phyloP scores from a whole-genome alignment of 805 yeast genomes.

The Lipomyces sp. region DNA sequence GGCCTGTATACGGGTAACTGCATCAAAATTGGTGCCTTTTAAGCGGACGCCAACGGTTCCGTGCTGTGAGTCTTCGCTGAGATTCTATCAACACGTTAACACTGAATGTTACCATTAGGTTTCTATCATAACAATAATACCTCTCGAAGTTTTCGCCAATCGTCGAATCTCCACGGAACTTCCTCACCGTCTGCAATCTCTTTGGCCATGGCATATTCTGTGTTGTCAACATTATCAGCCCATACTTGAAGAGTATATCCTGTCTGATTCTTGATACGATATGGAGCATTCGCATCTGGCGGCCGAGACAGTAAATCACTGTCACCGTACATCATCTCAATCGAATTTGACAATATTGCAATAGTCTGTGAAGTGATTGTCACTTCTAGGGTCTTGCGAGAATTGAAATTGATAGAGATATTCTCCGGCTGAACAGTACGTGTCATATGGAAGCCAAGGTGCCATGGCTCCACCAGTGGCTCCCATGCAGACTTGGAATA shows the following conservation, averaged over 20 bases:
- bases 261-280: slow-evolving; percentile 77
- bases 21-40: slow-evolving; percentile 59
- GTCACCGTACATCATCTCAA: slow-evolving; percentile 38
- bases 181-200: slow-evolving; percentile 53
- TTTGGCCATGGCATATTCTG: slow-evolving; percentile 40
- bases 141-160: slow-evolving; percentile 88
- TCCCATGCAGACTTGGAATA: slow-evolving; percentile 94
- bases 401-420: slow-evolving; percentile 67
- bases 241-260: slow-evolving; percentile 82
- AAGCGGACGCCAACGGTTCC: slow-evolving; percentile 45
- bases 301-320: slow-evolving; percentile 52
- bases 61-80: slow-evolving; percentile 34
- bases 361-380: slow-evolving; percentile 82
- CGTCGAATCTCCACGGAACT: slow-evolving; percentile 90
- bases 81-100: slow-evolving; percentile 17
- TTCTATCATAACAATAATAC: slow-evolving; percentile 35
- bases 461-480: slow-evolving; percentile 88
- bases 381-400: slow-evolving; percentile 76
- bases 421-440: slow-evolving; percentile 53
- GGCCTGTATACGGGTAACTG: slow-evolving; percentile 63
- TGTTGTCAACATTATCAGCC: slow-evolving; percentile 59
- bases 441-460: slow-evolving; percentile 57
- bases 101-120: neutral
- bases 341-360: slow-evolving; percentile 72
- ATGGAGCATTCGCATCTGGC: slow-evolving; percentile 83